Base-by-base conservation (phyloP, 352 stramenopile genomes). In the Blastocystis sp. region DNA sequence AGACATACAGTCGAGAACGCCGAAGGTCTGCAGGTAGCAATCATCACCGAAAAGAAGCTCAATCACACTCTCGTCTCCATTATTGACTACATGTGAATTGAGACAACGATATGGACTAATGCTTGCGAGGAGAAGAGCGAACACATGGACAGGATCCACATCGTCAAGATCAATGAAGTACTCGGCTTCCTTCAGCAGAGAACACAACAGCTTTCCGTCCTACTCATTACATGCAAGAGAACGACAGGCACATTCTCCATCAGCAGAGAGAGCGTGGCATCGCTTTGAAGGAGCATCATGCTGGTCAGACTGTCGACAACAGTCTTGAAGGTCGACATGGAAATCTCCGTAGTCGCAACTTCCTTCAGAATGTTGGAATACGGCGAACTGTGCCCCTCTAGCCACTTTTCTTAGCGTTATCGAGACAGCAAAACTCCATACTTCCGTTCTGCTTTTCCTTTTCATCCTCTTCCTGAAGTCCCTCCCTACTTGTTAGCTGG, bases 21-120 rank as follows among this genome's bases (percentile, higher is more conserved):
- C 28, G 43, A 84, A 84, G n/a, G 48, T 45, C 21, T 38, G 74
- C 11, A 84, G 34, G n/a, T 84, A 84, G 23, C 28, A 69, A 2
- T 38, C 38, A 67, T 84, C 56, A 28, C 34, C 48, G 9, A 84
- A 62, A n/a, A 62, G 45, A 2, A 66, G 21, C 34, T 67, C 28
- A 7, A 62, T 19, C 34, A 69, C 56, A 19, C 2, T 17, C 5
- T 52, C 10, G 3, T 53, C n/a, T n/a, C 74, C 34, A 5, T 17
- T 53, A 19, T 65, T 53, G 34, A 69, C 40, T 84, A 67, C 38
- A 28, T 28, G 34, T 48, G 1, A 66, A n/a, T 11, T 38, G 17
- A 67, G 17, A 4, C 21, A 52, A 34, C 28, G 0, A 43, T 43
- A 2, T 14, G 21, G 23, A 84, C 74, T 64, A 19, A 84, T 21